phyloP scores from a whole-genome alignment of 2,329 filamentous ascomycete genomes.

The Colletotrichum scovillei region DNA sequence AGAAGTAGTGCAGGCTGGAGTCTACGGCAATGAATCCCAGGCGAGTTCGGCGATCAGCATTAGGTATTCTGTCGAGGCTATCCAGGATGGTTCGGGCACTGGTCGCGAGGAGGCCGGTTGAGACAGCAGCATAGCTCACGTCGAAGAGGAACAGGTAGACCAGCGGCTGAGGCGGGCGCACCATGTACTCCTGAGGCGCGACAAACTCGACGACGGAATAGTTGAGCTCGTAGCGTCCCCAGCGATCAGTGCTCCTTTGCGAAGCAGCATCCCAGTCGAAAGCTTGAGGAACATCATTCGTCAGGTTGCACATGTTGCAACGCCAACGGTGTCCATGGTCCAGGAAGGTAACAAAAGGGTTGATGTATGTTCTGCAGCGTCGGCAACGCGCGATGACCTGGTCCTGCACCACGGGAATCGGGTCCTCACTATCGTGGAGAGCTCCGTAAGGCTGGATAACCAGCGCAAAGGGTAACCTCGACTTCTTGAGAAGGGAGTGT shows the following conservation, averaged over 20 bases:
- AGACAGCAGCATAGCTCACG: constrained; percentile 90
- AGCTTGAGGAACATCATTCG: constrained; percentile 98
- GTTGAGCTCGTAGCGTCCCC: constrained; percentile 93
- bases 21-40: constrained; percentile 97
- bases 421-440: constrained; percentile 92
- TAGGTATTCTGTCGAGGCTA: constrained; percentile 96
- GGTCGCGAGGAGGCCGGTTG: constrained; percentile 90
- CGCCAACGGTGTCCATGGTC: constrained; percentile 98
- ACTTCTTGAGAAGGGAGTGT: constrained; percentile 94
- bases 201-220: constrained; percentile 98
- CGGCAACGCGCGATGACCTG: constrained; percentile 97
- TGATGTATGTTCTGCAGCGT: constrained; percentile 96
- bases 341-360: constrained; percentile 95
- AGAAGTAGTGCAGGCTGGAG: constrained; percentile 95
- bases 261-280: constrained; percentile 97
- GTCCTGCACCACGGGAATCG: constrained; percentile 91
- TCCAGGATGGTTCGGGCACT: constrained; percentile 94
- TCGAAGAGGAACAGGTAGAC: constrained; percentile 97
- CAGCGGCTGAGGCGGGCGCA: constrained; percentile 92
- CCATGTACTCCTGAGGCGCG: constrained; percentile 99
- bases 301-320: constrained; percentile 99
- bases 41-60: constrained; percentile 91
- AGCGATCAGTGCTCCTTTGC: constrained; percentile 91
- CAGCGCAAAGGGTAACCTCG: constrained; percentile 92
- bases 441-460: constrained; percentile 96